Base-by-base conservation (phyloP, 2,329 filamentous ascomycete species). In the Parascedosporium putredinis region DNA sequence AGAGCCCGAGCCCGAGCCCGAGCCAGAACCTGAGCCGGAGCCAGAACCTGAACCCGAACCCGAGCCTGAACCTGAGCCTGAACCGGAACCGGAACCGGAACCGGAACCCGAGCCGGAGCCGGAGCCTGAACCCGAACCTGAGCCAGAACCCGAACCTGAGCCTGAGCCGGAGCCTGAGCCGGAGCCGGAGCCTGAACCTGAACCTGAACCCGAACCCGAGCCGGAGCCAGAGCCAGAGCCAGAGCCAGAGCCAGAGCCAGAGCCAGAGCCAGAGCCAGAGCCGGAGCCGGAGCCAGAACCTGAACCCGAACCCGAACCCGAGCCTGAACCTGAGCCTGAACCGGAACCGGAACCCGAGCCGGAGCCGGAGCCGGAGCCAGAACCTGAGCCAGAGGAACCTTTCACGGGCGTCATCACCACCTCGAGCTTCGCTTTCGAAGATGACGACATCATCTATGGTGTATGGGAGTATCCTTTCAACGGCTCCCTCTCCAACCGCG, bases 401-500 rank as follows among this genome's bases (percentile, higher is more conserved):
- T 42, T 42, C 38, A 23, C 18, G 10, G 38, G 38, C 38, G 20
- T 42, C 38, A 42, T 42, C 18, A 42, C 38, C 16, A 42, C 38
- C 38, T 42, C 38, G 5, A 42, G 38, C 10, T 42, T 42, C 38
- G 23, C 38, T 20, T 42, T 42, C 38, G 38, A 42, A 22, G 16
- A 16, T 10, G n/a, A 22, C 38, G 38, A 42, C 38, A 42, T 18
- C 16, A 42, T 42, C 38, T 42, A 42, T 20, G 38, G 38, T 20
- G 38, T 42, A 16, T 42, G 38, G 38, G 38, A 42, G 23, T 42
- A 42, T 20, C 38, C 38, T 20, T 42, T 42, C 38, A 42, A 42
- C 38, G 38, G 38, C 20, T 20, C 16, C 38, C 20, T 42, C 20
- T 16, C 38, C 38, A 42, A 42, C 38, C 38, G 23, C 38, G 5